These are phyloP conservation scores for Pseudogymnoascus sp. DNA, from an alignment of 2,329 filamentous ascomycete species.

Conservation along the genomic window DNA sequence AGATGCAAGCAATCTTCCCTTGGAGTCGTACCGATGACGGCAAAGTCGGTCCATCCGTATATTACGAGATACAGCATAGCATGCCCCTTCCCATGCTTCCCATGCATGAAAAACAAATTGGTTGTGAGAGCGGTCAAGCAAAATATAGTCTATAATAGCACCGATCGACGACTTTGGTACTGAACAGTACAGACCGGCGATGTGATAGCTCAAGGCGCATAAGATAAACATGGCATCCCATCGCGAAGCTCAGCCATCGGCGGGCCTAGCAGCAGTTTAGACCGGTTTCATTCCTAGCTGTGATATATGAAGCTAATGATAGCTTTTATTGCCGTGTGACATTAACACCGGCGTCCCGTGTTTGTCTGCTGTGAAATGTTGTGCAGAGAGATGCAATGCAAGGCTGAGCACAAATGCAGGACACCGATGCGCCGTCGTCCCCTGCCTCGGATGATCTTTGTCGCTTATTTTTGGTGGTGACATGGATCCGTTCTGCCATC, in stretches of 20 bases:
- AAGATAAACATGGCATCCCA: neutral
- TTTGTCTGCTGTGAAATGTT: conserved; percentile 3
- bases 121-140: neutral
- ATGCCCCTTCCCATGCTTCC: conserved; percentile 1
- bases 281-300: neutral
- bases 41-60: neutral
- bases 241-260: neutral
- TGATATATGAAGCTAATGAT: neutral
- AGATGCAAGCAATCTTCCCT: neutral
- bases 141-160: neutral
- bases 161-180: neutral
- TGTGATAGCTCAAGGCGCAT: neutral
- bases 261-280: neutral
- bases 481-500: neutral
- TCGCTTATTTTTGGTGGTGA: conserved; percentile 6
- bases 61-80: neutral
- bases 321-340: neutral
- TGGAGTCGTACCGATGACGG: neutral
- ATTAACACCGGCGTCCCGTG: neutral
- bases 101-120: neutral
- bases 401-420: neutral
- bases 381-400: neutral
- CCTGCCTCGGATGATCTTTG: conserved; percentile 6
- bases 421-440: neutral
- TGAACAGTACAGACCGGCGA: too few relatives aligned